These are phyloP conservation scores for Alternaria brassicicola DNA, from an alignment of 2,329 filamentous ascomycete species.

Conservation along the genomic window DNA sequence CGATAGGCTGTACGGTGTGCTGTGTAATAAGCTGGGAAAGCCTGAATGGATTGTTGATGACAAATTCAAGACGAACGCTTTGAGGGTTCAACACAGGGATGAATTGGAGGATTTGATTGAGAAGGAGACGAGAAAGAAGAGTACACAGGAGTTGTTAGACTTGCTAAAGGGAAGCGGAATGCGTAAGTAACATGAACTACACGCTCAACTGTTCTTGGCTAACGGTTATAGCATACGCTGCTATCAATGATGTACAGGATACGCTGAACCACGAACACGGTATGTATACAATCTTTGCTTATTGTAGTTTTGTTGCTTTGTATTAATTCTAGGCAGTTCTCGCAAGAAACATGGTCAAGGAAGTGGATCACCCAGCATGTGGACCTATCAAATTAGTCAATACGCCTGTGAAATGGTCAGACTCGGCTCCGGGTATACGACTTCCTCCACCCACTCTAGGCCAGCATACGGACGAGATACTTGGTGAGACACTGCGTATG, in stretches of 20 bases:
- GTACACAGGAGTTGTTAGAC: constrained; percentile 85
- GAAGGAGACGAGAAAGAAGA: constrained; percentile 72
- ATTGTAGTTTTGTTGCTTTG: neutral
- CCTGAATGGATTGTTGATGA: constrained; percentile 64
- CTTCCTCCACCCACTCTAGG: constrained; percentile 80
- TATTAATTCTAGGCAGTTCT: constrained; percentile 53
- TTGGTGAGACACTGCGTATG: constrained; percentile 41
- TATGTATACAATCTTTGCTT: constrained; percentile 42
- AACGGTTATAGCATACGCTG: constrained; percentile 68
- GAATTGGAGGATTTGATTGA: constrained; percentile 83
- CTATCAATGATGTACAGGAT: constrained; percentile 88
- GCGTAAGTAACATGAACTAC: constrained; percentile 53
- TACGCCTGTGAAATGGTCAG: constrained; percentile 92
- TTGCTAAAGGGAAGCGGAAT: constrained; percentile 88
- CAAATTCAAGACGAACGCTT: constrained; percentile 64
- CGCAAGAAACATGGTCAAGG: constrained; percentile 86
- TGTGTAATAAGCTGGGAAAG: constrained; percentile 63
- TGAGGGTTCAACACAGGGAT: constrained; percentile 70
- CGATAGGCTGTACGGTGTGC: constrained; percentile 65
- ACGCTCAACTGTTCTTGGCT: constrained; percentile 1
- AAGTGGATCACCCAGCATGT: constrained; percentile 81
- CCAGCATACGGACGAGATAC: constrained; percentile 49
- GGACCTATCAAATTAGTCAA: constrained; percentile 90
- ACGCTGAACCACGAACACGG: constrained; percentile 87
- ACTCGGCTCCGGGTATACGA: constrained; percentile 76